Percentiles rank a stretch among this genome's conserved stretches.
These are phyloP conservation scores for Trichosanthes truncata DNA, from an alignment of 306 rosid genomes.

Conservation along the genomic window DNA sequence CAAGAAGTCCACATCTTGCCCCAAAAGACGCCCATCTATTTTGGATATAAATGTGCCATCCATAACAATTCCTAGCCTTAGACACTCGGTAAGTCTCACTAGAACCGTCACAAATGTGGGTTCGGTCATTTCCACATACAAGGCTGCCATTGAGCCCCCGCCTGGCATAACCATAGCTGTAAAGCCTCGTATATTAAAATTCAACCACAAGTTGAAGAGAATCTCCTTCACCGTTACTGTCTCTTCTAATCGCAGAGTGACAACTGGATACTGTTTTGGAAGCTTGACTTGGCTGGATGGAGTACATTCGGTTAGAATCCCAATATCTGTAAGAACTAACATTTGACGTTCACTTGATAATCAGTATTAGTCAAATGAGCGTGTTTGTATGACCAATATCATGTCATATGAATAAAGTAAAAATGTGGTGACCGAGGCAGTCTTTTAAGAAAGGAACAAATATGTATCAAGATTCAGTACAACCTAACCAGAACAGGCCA, in stretches of 20 bases:
- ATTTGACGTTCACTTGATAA: not conserved
- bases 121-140: not conserved
- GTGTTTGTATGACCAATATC: not conserved
- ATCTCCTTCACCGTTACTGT: not conserved
- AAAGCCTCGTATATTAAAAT: not conserved
- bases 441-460: not conserved
- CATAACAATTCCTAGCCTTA: not conserved
- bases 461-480: not conserved
- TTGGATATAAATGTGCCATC: not conserved
- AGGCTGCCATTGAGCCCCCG: not conserved
- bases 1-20: not conserved
- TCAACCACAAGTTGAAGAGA: not conserved
- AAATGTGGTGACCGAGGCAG: not conserved
- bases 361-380: not conserved
- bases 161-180: not conserved
- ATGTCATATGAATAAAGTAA: not conserved
- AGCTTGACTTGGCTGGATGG: constrained; percentile 6
- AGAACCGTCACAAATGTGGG: not conserved
- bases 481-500: not conserved
- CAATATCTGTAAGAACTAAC: not conserved
- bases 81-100: not conserved
- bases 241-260: not conserved
- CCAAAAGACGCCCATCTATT: not conserved
- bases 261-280: not conserved
- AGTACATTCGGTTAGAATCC: not conserved